phyloP scores from a whole-genome alignment of 108 stramenopile genomes.

The Skeletonema menzelii region DNA sequence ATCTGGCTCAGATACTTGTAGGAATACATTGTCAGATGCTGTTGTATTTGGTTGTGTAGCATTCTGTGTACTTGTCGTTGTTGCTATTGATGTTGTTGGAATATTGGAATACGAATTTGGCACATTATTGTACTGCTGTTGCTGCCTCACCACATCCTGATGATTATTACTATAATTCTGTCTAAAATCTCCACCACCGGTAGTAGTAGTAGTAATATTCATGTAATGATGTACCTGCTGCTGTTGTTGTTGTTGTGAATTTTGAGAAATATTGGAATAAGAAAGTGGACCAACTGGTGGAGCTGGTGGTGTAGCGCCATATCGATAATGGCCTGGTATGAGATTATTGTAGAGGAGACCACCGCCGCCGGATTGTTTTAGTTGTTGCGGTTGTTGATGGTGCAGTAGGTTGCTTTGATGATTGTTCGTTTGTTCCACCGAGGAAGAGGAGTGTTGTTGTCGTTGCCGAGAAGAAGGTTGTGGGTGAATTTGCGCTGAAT shows the following conservation, averaged over 20 bases:
- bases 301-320: constrained; percentile 29
- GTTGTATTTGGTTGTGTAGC: neutral
- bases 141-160: neutral
- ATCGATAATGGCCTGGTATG: constrained; percentile 48
- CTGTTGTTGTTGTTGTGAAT: constrained; percentile 10
- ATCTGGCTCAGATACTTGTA: constrained; percentile 35
- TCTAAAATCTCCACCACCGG: neutral
- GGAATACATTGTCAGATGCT: neutral
- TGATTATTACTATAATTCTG: neutral
- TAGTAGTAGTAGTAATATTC: too few relatives aligned
- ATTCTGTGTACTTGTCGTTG: neutral
- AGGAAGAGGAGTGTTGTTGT: neutral
- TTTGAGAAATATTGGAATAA: constrained; percentile 7
- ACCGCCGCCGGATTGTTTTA: constrained; percentile 21
- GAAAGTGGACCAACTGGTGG: constrained; percentile 43
- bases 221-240: too few relatives aligned
- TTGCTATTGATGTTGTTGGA: constrained; percentile 2
- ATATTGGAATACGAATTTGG: constrained; percentile 8
- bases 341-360: constrained; percentile 42
- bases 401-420: too few relatives aligned
- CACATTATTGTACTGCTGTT: neutral
- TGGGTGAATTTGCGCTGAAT: neutral
- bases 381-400: constrained; percentile 4
- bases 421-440: neutral
- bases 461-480: neutral